Percentiles rank a stretch among this genome's conserved stretches.
Evolutionary conservation across 805 yeast species (phyloP).

Genomic region (Kodamaea kakaduensis): DNA sequence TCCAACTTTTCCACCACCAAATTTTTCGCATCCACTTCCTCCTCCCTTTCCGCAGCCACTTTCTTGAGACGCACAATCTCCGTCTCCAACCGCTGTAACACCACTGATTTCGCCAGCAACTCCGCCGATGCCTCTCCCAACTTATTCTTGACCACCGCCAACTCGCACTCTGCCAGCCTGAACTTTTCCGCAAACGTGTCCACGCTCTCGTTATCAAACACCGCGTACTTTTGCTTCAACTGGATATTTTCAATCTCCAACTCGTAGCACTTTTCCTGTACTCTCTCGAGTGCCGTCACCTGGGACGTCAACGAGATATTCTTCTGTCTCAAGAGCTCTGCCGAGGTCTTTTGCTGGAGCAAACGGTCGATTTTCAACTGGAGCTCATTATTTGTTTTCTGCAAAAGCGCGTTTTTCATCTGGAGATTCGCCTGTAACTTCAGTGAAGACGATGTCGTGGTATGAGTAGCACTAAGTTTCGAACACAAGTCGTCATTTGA

Average conservation of each 20-base stretch:
- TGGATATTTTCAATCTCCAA: constrained; percentile 48
- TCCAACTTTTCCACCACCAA: constrained; percentile 37
- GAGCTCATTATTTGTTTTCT: constrained; percentile 49
- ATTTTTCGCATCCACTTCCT: constrained; percentile 12
- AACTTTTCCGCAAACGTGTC: constrained; percentile 31
- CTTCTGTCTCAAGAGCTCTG: constrained; percentile 55
- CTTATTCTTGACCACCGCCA: constrained; percentile 36
- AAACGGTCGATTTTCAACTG: constrained; percentile 51
- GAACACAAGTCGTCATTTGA: constrained; percentile 29
- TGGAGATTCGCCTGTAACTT: constrained; percentile 18
- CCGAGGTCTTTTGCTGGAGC: constrained; percentile 44
- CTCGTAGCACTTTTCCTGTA: constrained; percentile 44
- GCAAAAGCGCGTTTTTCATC: constrained; percentile 30
- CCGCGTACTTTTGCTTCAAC: constrained; percentile 44
- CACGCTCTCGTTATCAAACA: constrained; percentile 19
- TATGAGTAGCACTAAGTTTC: constrained; percentile 25
- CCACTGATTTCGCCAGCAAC: constrained; percentile 10
- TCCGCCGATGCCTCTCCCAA: constrained; percentile 19
- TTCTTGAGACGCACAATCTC: constrained; percentile 3
- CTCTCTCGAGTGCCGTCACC: constrained; percentile 32
- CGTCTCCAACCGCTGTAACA: constrained; percentile 12
- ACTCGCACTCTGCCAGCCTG: constrained; percentile 28
- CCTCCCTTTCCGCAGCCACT: neutral
- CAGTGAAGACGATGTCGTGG: constrained; percentile 1
- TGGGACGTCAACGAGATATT: constrained; percentile 40